Conservation (phyloP, 2,329 filamentous ascomycete genomes). For the Apiospora rasikravindrae region DNA sequence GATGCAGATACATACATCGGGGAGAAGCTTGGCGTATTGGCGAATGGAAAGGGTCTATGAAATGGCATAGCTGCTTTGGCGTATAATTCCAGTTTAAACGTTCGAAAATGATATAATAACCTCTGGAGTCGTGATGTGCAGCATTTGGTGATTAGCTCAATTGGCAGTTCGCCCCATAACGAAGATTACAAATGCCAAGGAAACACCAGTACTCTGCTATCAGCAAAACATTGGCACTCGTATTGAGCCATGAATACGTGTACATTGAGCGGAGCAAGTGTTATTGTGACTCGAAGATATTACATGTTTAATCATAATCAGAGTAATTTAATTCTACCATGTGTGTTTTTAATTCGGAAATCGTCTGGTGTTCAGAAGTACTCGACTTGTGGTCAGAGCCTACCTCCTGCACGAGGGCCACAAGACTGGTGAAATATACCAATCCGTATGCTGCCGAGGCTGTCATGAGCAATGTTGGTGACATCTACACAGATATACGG, state of each 20-base stretch:
- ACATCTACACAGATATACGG: neutral
- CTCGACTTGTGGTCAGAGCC: no score
- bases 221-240: neutral
- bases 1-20: neutral
- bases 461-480: neutral
- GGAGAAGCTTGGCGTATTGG: conserved; percentile 5
- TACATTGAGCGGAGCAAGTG: neutral
- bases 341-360: neutral
- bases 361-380: no score
- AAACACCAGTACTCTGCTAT: neutral
- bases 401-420: no score
- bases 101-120: neutral
- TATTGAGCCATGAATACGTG: neutral
- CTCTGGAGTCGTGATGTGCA: neutral
- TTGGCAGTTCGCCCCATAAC: no score
- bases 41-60: neutral
- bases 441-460: neutral
- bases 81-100: neutral
- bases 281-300: neutral
- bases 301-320: neutral
- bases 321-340: neutral
- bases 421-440: neutral
- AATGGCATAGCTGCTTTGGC: conserved; percentile 1
- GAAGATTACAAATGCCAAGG: no score
- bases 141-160: no score